These are phyloP conservation scores for Erythrophleum ivorense DNA, from an alignment of 331 rosid genomes.

Conservation along the genomic window DNA sequence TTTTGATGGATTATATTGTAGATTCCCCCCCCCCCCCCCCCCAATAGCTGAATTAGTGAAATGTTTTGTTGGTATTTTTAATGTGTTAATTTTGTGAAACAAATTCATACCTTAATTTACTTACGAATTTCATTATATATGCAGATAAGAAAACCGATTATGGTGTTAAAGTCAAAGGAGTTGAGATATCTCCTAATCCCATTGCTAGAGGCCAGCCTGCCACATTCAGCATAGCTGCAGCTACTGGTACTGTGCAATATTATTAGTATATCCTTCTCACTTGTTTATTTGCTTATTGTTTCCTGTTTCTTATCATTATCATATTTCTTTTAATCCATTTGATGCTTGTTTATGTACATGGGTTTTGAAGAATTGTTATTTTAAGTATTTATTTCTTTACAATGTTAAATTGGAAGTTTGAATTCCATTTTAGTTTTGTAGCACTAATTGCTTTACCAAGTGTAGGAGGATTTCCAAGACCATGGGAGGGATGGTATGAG, in stretches of 20 bases:
- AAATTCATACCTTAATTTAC: not conserved
- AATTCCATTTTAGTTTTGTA: not conserved
- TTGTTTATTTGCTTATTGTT: not conserved
- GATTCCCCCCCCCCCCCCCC: not conserved
- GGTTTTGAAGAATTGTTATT: not conserved
- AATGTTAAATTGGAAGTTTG: slow-evolving; percentile 20
- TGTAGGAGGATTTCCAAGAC: too few species aligned
- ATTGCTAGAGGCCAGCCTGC: slow-evolving; percentile 78
- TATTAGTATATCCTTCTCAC: slow-evolving; percentile 8
- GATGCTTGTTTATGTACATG: not conserved
- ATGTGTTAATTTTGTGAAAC: not conserved
- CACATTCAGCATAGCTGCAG: slow-evolving; percentile 77
- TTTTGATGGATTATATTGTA: slow-evolving; percentile 13
- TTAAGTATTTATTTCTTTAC: not conserved
- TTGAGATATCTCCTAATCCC: slow-evolving; percentile 79
- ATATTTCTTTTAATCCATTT: slow-evolving; percentile 1
- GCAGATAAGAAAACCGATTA: slow-evolving; percentile 72
- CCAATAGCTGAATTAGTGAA: not conserved
- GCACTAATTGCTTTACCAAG: not conserved
- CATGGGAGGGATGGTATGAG: not conserved
- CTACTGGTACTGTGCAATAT: slow-evolving; percentile 55
- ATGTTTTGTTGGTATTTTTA: not conserved
- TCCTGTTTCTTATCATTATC: not conserved
- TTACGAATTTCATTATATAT: slow-evolving; percentile 18
- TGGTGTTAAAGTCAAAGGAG: slow-evolving; percentile 68